Evolutionary conservation across 148 eudicot species (phyloP).

Genomic region (Amaranthus hypochondriacus): DNA sequence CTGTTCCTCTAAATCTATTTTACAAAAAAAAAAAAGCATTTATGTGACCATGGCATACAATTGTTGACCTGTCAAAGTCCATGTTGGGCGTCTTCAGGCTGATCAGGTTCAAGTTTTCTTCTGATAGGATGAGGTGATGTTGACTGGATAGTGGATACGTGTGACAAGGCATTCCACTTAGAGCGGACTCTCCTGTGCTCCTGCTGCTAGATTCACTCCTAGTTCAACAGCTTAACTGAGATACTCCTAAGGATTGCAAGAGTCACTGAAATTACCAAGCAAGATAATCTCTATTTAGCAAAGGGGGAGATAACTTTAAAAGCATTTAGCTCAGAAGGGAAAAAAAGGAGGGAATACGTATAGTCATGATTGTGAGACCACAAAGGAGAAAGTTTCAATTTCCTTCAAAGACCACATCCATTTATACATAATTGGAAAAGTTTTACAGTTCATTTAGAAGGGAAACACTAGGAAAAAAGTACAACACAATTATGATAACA

Average conservation of each 20-base stretch:
- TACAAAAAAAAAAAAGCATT: too few relatives aligned
- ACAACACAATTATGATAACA: too few relatives aligned
- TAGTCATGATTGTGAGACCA: too few relatives aligned
- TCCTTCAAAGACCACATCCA: too few relatives aligned
- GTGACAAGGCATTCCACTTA: conserved; percentile 76
- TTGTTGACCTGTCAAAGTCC: conserved; percentile 71
- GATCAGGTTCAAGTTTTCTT: conserved; percentile 56
- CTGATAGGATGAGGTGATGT: conserved; percentile 46
- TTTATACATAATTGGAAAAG: too few relatives aligned
- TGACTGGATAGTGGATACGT: conserved; percentile 46
- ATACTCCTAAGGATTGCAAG: conserved; percentile 86
- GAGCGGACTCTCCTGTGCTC: conserved; percentile 77
- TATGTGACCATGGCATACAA: background rate
- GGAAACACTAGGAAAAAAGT: too few relatives aligned
- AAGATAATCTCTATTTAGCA: background rate
- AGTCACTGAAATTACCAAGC: conserved; percentile 49
- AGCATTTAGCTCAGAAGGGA: too few relatives aligned
- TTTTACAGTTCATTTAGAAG: too few relatives aligned
- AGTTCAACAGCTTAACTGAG: conserved; percentile 87
- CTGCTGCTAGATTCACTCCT: conserved; percentile 91
- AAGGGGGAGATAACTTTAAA: background rate
- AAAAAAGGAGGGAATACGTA: too few relatives aligned
- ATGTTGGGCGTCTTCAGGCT: conserved; percentile 76
- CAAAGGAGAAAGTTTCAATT: too few relatives aligned
- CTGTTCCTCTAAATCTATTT: too few relatives aligned